Evolutionary conservation across 441 rosid species (phyloP), one percentile per base, ranked within the genome.

Genomic region (Cnidoscolus chayamansa): DNA sequence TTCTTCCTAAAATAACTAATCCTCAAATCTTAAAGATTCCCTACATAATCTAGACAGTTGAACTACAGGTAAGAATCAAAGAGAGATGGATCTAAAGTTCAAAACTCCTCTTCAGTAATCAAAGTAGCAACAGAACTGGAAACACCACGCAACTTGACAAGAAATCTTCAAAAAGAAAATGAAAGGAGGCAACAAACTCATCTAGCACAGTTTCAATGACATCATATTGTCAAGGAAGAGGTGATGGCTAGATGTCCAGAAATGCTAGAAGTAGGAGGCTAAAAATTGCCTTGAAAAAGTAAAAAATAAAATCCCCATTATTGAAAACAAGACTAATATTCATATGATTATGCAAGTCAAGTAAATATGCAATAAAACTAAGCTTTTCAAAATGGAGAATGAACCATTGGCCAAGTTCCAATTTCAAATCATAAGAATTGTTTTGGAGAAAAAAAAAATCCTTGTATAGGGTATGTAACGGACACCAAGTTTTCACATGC

Each of bases 401-500:
- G 51, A 13, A 5, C 13, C 13, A 48, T 4, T 9, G 11, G 11
- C 51, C 1, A 16, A 25, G 11, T 45, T 72, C 47, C 20, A 25
- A 51, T 4, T 35, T 45, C 50, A 67, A 56, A 54, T 55, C 65
- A 60, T 54, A 64, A 49, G 19, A 1, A 53, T 56, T 32, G 17
- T 12, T 60, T 57, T 43, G 51, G 25, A 25, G 25, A 25, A 25
- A 25, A 71, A 65, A 47, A 57, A 17, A 68, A 35, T 16, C 50
- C 17, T 19, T 16, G 57, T 7, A 53, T 57, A n/a, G 45, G 49
- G 56, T 17, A 17, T 62, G 54, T 40, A 72, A 63, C 10, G 63
- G 47, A 62, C 73, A 40, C 58, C 45, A 15, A 60, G 50, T 67
- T 64, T 53, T 25, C 11, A 37, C 45, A 37, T 19, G 61, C 47